These are phyloP conservation scores for Cydonia oblonga DNA, from an alignment of 331 rosid genomes.

Conservation along the genomic window DNA sequence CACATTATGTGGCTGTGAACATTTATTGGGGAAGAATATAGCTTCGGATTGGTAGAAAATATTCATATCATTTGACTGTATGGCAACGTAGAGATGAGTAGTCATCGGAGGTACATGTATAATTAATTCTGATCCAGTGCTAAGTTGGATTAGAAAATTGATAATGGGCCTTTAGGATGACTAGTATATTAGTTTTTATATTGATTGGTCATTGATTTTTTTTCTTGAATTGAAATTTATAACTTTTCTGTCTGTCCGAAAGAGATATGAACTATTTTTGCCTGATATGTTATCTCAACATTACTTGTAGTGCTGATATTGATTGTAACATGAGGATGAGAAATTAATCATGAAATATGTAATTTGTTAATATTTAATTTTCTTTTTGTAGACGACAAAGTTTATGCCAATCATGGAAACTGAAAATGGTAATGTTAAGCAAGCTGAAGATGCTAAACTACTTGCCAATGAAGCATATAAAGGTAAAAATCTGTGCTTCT, in stretches of 20 bases:
- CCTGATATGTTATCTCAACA: background rate
- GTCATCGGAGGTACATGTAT: background rate
- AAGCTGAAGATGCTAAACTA: slow-evolving; percentile 74
- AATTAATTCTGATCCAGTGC: background rate
- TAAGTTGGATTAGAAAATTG: background rate
- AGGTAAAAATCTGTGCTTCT: slow-evolving; percentile 37
- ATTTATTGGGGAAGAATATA: background rate
- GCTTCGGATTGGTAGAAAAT: background rate
- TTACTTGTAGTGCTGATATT: background rate
- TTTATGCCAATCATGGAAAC: slow-evolving; percentile 51
- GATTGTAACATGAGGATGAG: slow-evolving; percentile 5
- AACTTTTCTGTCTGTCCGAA: background rate
- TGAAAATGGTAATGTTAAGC: slow-evolving; percentile 34
- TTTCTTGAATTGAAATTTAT: background rate
- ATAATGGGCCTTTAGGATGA: background rate
- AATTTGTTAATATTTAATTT: slow-evolving; percentile 24
- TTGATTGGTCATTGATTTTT: background rate
- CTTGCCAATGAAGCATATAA: slow-evolving; percentile 88
- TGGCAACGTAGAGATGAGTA: background rate
- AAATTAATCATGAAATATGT: slow-evolving; percentile 11
- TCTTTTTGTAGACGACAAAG: slow-evolving; percentile 20
- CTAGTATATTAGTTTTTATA: background rate
- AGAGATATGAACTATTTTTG: background rate
- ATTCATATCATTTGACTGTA: background rate
- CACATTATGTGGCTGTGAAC: background rate